Base-by-base conservation (phyloP, 352 stramenopile species). In the Globisporangium radiosum region DNA sequence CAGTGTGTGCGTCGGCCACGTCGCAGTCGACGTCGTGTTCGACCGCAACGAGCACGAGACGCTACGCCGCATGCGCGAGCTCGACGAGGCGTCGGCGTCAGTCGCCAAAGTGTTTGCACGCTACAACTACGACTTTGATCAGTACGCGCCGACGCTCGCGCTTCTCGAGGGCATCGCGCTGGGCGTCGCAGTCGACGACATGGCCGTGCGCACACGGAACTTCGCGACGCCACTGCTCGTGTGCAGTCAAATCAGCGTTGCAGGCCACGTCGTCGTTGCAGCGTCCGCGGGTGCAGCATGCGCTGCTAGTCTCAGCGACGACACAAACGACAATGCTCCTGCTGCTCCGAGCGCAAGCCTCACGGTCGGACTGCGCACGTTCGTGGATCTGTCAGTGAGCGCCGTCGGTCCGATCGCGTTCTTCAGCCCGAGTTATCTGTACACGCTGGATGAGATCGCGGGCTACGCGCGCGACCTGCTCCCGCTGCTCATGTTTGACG, bases 361-460 rank as follows among this genome's bases (percentile, higher is more conserved):
- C 2, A 68, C 71, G 45, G 66, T 52, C 7, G 56, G 62, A 19
- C 9, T 75, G 45, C 73, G 72, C 0, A 74, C 60, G 58, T 90
- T 78, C 48, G 15, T 71, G 7, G 66, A 90, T 47, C 39, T 92
- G 0, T 53, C 59, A 5, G 51, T 87, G 7, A 44, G 61, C 13
- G 39, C 87, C 10, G 63, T 48, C 2, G 59, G 53, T 15, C 70
- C 79, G 19, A 65, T 78, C 11, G 38, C 73, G 17, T 85, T 73
- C 47, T 92, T 88, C 52, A 71, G 66, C 25, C 81, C 81, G 42
- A 65, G 69, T 1, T 87, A 90, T 52, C 40, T 85, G 10, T 75
- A 80, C 50, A 75, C 72, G 0, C 52, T 92, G 37, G 48, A 77
- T 54, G 81, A 90, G 45, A 57, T 92, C 9, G 62, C 63, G 1